Evolutionary conservation across 148 eudicot species (phyloP).

Genomic region (Cornus suecica): DNA sequence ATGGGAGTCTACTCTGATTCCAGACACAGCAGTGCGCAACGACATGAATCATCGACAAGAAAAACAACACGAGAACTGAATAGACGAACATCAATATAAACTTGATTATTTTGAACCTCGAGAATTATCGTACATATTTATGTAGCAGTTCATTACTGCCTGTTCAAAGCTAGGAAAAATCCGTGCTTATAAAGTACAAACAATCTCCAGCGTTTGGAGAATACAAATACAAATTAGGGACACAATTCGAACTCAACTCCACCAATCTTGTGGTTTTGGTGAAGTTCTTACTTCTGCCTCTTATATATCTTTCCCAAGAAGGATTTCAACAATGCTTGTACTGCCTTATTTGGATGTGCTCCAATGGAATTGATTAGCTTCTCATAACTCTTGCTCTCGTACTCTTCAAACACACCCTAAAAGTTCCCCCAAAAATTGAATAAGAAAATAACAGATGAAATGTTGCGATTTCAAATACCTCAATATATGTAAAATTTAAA

Average conservation of each 20-base stretch:
- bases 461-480: background rate
- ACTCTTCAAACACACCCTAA: constrained; percentile 65
- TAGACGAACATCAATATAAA: background rate
- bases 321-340: constrained; percentile 78
- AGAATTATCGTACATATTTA: too few species aligned
- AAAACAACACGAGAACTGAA: background rate
- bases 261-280: background rate
- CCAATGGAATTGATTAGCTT: constrained; percentile 56
- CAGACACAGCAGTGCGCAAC: too few species aligned
- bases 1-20: too few species aligned
- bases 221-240: background rate
- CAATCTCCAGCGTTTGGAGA: background rate
- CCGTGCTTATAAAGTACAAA: background rate
- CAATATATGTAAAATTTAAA: background rate
- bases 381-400: constrained; percentile 71
- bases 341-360: constrained; percentile 76
- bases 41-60: background rate
- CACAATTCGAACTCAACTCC: background rate
- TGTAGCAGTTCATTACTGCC: background rate
- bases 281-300: constrained; percentile 62
- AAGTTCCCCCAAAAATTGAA: background rate
- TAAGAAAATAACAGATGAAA: background rate
- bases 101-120: background rate
- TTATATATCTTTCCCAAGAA: constrained; percentile 91
- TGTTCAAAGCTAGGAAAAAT: background rate